Percentiles rank a stretch among this genome's conserved stretches.
phyloP scores from a whole-genome alignment of 1,139 yeast species.

The Yamadazyma taylorii region DNA sequence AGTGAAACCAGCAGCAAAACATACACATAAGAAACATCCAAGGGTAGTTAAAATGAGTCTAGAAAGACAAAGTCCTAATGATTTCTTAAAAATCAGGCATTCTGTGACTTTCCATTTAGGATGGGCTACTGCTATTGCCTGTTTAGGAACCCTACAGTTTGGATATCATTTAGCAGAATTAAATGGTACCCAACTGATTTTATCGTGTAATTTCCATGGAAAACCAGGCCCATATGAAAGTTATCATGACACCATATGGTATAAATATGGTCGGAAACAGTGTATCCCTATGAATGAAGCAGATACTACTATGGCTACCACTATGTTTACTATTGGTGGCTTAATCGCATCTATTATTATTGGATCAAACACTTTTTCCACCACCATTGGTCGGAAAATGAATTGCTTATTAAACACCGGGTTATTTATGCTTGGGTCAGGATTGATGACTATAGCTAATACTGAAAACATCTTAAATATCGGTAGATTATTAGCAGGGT shows the following conservation, averaged over 20 bases:
- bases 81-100: conserved; percentile 23
- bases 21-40: neutral
- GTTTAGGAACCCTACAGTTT: conserved; percentile 78
- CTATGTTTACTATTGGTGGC: conserved; percentile 42
- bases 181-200: conserved; percentile 73
- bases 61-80: conserved; percentile 10
- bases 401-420: conserved; percentile 27
- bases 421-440: conserved; percentile 28
- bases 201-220: conserved; percentile 42
- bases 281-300: conserved; percentile 30
- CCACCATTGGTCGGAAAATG: conserved; percentile 27
- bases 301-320: conserved; percentile 30
- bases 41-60: conserved; percentile 1
- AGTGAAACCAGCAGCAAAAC: too few species aligned
- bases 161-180: conserved; percentile 90
- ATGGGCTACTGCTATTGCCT: conserved; percentile 48
- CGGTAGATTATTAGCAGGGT: conserved; percentile 35
- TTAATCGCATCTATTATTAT: conserved; percentile 30
- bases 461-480: conserved; percentile 19
- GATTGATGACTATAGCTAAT: conserved; percentile 26
- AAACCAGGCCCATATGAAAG: conserved; percentile 22
- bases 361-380: conserved; percentile 29
- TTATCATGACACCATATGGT: conserved; percentile 31
- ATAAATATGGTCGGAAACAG: conserved; percentile 22
- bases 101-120: conserved; percentile 29